Evolutionary conservation across 257 asterid genomes (phyloP).

Genomic region (Solanum tarijense): DNA sequence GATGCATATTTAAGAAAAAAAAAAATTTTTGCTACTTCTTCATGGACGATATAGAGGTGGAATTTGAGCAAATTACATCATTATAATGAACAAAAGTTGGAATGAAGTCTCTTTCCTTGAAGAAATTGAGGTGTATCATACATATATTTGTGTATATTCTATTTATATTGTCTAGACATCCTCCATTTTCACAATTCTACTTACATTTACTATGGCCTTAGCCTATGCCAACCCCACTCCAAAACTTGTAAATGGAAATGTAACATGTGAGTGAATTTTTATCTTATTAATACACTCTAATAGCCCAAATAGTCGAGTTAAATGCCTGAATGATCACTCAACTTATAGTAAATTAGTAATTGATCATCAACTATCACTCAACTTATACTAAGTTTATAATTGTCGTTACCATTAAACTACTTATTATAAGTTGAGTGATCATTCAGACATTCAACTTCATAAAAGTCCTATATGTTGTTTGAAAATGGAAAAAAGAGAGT

Average conservation of each 20-base stretch:
- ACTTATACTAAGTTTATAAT: not conserved
- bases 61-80: not conserved
- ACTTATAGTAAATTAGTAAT: not conserved
- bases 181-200: not conserved
- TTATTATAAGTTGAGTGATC: not conserved
- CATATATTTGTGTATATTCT: not conserved
- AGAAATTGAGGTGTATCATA: not conserved
- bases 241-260: not conserved
- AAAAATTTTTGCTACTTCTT: not conserved
- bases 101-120: not conserved
- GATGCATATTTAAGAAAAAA: not conserved
- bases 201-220: not conserved
- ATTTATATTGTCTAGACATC: not conserved
- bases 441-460: not conserved
- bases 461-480: not conserved
- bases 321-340: not conserved
- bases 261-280: not conserved
- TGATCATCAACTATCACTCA: not conserved
- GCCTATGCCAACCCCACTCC: not conserved
- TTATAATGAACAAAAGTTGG: not conserved
- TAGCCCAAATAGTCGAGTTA: not conserved
- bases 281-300: not conserved
- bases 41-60: not conserved
- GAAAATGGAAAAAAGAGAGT: not conserved
- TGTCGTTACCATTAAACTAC: not conserved